phyloP scores from a whole-genome alignment of 1,139 yeast species.

The Yamadazyma songkhlaensis region DNA sequence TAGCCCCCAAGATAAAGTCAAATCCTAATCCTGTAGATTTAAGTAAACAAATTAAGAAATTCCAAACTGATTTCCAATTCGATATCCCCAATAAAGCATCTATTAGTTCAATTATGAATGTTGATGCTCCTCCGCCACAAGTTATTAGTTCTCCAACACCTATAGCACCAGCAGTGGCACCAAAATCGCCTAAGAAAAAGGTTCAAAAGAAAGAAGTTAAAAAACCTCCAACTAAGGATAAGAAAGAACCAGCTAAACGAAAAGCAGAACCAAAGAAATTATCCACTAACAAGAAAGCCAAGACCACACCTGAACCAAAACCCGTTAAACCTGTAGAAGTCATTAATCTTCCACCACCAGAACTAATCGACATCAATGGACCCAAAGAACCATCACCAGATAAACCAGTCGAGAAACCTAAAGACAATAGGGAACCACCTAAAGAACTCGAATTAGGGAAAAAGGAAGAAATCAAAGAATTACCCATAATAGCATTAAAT shows the following conservation, averaged over 20 bases:
- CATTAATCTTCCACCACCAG: conserved; percentile 15
- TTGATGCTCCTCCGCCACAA: conserved; percentile 25
- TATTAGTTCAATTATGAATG: conserved; percentile 36
- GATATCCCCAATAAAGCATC: conserved; percentile 25
- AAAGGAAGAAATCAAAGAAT: conserved; percentile 24
- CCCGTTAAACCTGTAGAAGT: conserved; percentile 11
- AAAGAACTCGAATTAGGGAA: conserved; percentile 18
- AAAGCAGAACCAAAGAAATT: conserved; percentile 12
- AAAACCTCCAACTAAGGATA: too few species aligned
- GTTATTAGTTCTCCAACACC: conserved; percentile 1
- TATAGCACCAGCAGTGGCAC: neutral
- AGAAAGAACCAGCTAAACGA: conserved; percentile 8
- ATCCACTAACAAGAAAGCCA: conserved; percentile 14
- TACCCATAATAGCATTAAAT: conserved; percentile 54
- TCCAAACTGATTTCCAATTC: conserved; percentile 30
- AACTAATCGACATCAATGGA: conserved; percentile 10
- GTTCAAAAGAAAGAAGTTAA: conserved; percentile 1
- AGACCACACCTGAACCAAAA: conserved; percentile 12
- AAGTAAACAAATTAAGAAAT: conserved; percentile 12
- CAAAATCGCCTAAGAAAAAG: conserved; percentile 13
- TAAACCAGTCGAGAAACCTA: conserved; percentile 9
- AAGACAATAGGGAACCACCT: conserved; percentile 16
- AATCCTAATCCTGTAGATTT: neutral
- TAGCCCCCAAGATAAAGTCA: conserved; percentile 1
- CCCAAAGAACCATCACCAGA: too few species aligned